These are phyloP conservation scores for Cucurbita moschata DNA, from an alignment of 306 rosid species.

Conservation along the genomic window DNA sequence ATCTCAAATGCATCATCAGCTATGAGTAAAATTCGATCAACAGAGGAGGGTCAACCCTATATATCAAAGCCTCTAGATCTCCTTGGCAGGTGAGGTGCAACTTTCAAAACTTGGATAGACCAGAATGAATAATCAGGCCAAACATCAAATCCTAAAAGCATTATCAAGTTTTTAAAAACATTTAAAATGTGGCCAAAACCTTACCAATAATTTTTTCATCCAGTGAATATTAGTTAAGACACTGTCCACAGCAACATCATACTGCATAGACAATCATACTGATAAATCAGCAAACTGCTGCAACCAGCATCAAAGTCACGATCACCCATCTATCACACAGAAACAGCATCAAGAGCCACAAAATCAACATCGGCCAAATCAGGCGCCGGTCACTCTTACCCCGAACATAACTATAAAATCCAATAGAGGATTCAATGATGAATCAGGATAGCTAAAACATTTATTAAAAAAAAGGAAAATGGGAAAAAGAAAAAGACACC, in stretches of 20 bases:
- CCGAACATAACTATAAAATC: constrained; percentile 77
- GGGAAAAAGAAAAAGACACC: constrained; percentile 5
- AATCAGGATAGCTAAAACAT: constrained; percentile 18
- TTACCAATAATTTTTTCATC: constrained; percentile 37
- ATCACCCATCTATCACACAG: constrained; percentile 52
- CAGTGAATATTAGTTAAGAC: constrained; percentile 31
- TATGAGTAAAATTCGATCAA: neutral
- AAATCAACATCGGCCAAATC: constrained; percentile 50
- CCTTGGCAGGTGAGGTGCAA: constrained; percentile 9
- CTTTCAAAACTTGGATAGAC: neutral
- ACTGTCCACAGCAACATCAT: constrained; percentile 48
- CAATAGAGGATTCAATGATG: constrained; percentile 45
- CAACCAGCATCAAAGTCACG: constrained; percentile 61
- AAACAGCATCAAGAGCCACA: constrained; percentile 57
- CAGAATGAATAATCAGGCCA: neutral
- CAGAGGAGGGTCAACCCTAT: neutral
- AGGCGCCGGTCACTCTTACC: constrained; percentile 46
- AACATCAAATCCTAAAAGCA: constrained; percentile 22
- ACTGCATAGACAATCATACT: constrained; percentile 42
- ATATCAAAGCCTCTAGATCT: constrained; percentile 12
- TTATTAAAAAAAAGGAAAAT: neutral
- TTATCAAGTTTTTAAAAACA: constrained; percentile 21
- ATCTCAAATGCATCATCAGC: constrained; percentile 32
- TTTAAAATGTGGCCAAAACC: constrained; percentile 25
- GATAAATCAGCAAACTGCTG: constrained; percentile 53